phyloP scores from a whole-genome alignment of 345 rosid species.

The Fremontodendron californicum region DNA sequence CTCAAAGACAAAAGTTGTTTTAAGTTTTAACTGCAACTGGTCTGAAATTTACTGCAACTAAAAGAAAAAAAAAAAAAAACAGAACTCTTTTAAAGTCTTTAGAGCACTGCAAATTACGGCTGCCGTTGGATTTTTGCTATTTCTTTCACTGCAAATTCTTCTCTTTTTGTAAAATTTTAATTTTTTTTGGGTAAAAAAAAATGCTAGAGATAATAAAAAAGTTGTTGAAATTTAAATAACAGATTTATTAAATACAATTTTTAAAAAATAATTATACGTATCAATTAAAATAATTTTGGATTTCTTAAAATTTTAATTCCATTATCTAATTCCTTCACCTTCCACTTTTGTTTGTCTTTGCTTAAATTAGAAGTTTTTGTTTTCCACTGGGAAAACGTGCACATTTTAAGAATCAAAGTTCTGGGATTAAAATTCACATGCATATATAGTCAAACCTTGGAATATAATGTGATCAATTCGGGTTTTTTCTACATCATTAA shows the following conservation, averaged over 20 bases:
- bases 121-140: background rate
- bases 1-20: background rate
- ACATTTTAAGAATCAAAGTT: background rate
- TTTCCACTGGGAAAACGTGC: background rate
- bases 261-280: too few species aligned
- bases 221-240: too few species aligned
- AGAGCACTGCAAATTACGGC: background rate
- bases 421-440: background rate
- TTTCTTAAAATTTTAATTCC: too few species aligned
- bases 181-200: too few species aligned
- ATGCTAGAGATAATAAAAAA: too few species aligned
- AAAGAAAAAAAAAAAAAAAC: background rate
- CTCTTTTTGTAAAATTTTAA: too few species aligned
- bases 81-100: background rate
- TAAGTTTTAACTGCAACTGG: background rate
- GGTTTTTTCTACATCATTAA: background rate
- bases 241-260: too few species aligned
- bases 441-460: too few species aligned
- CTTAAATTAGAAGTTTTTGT: background rate
- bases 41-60: background rate
- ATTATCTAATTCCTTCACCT: too few species aligned
- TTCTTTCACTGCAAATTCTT: background rate
- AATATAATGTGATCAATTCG: background rate
- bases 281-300: too few species aligned
- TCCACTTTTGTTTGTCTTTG: too few species aligned